Percentiles rank a stretch among this genome's conserved stretches.
Conservation (phyloP, 164 flowering plant genomes). For the Tetracentron sinense region DNA sequence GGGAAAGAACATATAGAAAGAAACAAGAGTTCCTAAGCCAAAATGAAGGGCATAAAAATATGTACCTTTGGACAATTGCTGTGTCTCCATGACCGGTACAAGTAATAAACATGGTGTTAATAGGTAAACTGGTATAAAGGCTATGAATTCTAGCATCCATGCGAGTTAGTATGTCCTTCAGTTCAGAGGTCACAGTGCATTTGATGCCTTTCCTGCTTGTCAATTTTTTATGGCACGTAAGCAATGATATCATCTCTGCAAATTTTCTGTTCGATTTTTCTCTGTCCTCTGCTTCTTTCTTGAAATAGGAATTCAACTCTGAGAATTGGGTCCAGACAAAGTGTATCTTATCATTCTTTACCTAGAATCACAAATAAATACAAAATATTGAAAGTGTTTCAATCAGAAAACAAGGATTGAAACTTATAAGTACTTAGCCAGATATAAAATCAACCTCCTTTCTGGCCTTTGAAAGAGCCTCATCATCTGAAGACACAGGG, state of each 20-base stretch:
- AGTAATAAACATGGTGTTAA: conserved; percentile 75
- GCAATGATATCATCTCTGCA: conserved; percentile 81
- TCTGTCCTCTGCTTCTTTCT: conserved; percentile 58
- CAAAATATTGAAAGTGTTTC: not conserved
- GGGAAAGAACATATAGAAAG: not conserved
- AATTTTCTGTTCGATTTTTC: conserved; percentile 56
- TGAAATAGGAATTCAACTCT: conserved; percentile 70
- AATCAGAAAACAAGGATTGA: conserved; percentile 5
- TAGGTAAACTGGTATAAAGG: conserved; percentile 52
- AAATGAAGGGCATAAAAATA: not conserved
- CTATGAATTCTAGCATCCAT: conserved; percentile 52
- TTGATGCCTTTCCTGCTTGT: conserved; percentile 29
- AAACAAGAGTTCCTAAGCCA: not conserved
- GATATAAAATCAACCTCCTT: conserved; percentile 62
- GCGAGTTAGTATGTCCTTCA: conserved; percentile 60
- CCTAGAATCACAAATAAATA: conserved; percentile 33
- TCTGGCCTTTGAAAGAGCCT: conserved; percentile 67
- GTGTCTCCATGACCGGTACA: conserved; percentile 98
- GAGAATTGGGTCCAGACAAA: conserved; percentile 93
- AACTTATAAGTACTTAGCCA: not conserved
- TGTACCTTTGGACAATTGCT: conserved; percentile 70
- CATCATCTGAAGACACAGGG: conserved; percentile 83
- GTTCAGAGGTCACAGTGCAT: conserved; percentile 33
- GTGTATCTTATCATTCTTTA: conserved; percentile 62
- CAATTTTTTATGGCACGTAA: conserved; percentile 61